Evolutionary conservation across 148 eudicot genomes (phyloP).

Genomic region (Chenopodium formosanum): DNA sequence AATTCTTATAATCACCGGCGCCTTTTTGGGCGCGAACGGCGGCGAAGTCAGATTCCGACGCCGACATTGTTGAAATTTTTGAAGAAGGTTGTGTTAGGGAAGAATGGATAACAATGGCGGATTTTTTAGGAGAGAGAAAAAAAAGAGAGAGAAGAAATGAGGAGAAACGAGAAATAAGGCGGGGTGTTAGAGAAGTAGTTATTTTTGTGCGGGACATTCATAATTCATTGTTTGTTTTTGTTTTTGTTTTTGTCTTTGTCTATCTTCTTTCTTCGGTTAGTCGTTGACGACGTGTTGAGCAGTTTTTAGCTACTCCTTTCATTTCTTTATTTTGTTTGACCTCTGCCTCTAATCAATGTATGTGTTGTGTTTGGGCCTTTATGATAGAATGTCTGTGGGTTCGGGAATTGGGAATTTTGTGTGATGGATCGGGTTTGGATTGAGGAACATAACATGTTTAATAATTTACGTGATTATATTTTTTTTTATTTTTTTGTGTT

Average conservation of each 20-base stretch:
- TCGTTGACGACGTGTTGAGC: conserved; percentile 36
- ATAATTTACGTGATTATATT: too few relatives aligned
- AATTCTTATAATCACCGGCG: conserved; percentile 53
- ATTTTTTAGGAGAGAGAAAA: neutral
- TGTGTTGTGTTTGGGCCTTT: neutral
- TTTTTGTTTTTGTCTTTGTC: neutral
- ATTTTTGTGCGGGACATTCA: conserved; percentile 19
- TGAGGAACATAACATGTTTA: too few relatives aligned
- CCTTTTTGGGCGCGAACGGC: conserved; percentile 31
- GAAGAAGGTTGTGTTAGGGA: neutral
- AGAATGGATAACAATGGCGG: conserved; percentile 25
- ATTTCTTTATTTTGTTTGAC: neutral
- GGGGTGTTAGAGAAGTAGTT: conserved; percentile 34
- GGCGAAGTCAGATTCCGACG: conserved; percentile 63
- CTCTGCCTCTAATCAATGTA: too few relatives aligned
- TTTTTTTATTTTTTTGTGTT: too few relatives aligned
- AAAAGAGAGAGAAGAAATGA: conserved; percentile 18
- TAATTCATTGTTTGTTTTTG: too few relatives aligned
- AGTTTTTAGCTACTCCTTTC: neutral
- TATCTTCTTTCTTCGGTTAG: neutral
- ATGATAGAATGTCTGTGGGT: neutral
- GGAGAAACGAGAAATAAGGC: conserved; percentile 26
- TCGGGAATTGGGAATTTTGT: too few relatives aligned
- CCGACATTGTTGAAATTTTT: conserved; percentile 43
- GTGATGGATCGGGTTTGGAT: too few relatives aligned